phyloP scores from a whole-genome alignment of 1,284 basidiomycete genomes.

The Amylostereum areolatum region DNA sequence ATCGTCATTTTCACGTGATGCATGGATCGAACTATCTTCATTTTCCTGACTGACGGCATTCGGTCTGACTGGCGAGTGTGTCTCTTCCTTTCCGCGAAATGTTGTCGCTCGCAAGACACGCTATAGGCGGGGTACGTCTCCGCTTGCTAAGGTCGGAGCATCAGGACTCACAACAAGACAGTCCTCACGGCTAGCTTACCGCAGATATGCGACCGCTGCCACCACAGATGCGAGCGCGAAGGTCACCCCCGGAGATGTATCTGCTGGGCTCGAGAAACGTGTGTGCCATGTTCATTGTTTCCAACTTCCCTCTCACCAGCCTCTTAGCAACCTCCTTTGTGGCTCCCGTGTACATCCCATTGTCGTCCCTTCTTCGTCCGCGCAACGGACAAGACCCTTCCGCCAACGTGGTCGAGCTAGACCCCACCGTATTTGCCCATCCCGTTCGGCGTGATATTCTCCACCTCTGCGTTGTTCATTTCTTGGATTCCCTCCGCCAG shows the following conservation, averaged over 20 bases:
- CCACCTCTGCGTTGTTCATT: slow-evolving; percentile 88
- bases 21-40: too few relatives aligned
- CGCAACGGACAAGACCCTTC: slow-evolving; percentile 30
- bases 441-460: slow-evolving; percentile 89
- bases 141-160: background rate
- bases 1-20: too few relatives aligned
- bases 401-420: slow-evolving; percentile 63
- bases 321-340: slow-evolving; percentile 29
- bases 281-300: slow-evolving; percentile 1
- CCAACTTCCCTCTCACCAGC: background rate
- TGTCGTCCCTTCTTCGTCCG: slow-evolving; percentile 52
- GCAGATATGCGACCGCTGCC: slow-evolving; percentile 8
- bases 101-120: slow-evolving; percentile 21
- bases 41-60: too few relatives aligned
- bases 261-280: background rate
- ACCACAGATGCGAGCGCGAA: slow-evolving; percentile 1
- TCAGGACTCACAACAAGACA: background rate
- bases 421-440: slow-evolving; percentile 81
- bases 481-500: slow-evolving; percentile 83
- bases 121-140: slow-evolving; percentile 20
- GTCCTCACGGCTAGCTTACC: slow-evolving; percentile 3
- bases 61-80: too few relatives aligned
- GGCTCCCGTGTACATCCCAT: slow-evolving; percentile 50
- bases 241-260: background rate
- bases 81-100: slow-evolving; percentile 8